Evolutionary conservation across 2,329 filamentous ascomycete species (phyloP).

Genomic region (Zasmidium angulare): DNA sequence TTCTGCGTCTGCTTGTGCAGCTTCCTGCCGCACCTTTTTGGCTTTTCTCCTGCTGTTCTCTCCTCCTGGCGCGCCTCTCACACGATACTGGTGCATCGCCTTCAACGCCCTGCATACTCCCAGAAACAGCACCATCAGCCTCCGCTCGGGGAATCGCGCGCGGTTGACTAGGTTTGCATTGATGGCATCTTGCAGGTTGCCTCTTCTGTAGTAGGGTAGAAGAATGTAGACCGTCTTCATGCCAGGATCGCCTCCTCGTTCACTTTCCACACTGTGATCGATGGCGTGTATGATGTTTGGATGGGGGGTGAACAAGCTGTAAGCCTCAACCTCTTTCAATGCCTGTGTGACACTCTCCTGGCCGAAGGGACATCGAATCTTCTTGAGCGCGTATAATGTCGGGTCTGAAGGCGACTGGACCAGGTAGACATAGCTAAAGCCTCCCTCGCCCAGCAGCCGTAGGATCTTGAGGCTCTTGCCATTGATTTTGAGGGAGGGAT

Average conservation of each 20-base stretch:
- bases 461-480: slow-evolving; percentile 93
- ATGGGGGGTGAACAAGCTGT: slow-evolving; percentile 80
- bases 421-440: slow-evolving; percentile 98
- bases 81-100: slow-evolving; percentile 86
- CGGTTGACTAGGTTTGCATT: slow-evolving; percentile 98
- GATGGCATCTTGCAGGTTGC: slow-evolving; percentile 96
- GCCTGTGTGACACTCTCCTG: slow-evolving; percentile 93
- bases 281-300: slow-evolving; percentile 83
- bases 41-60: slow-evolving; percentile 53
- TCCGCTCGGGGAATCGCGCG: slow-evolving; percentile 80
- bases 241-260: slow-evolving; percentile 59
- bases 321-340: slow-evolving; percentile 96
- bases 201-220: slow-evolving; percentile 89
- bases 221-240: slow-evolving; percentile 96
- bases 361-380: slow-evolving; percentile 97
- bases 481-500: slow-evolving; percentile 93
- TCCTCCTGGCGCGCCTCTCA: slow-evolving; percentile 57
- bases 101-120: slow-evolving; percentile 86
- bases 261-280: slow-evolving; percentile 78
- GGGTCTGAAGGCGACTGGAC: slow-evolving; percentile 86
- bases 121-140: slow-evolving; percentile 85
- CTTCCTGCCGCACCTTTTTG: slow-evolving; percentile 56
- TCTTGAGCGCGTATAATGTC: slow-evolving; percentile 91
- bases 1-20: slow-evolving; percentile 53
- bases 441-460: slow-evolving; percentile 91